A percentile compares a stretch with the other conserved stretches of the same genome.
phyloP scores from a whole-genome alignment of 2,329 filamentous ascomycete species.

The Balansia obtecta region DNA sequence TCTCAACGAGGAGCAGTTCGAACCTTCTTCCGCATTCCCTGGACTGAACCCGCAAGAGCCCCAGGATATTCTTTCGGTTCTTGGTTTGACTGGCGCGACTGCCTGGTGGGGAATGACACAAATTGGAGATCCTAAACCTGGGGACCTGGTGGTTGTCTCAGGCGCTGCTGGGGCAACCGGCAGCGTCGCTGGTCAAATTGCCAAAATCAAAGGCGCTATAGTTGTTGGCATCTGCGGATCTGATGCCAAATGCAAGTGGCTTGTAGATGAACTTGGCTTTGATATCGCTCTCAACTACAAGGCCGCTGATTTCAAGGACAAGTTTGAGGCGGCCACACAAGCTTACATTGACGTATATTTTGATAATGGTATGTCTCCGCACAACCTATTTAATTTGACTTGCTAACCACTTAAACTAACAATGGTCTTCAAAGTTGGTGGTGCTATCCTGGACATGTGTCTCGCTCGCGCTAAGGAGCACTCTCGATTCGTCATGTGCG shows the following conservation, averaged over 20 bases:
- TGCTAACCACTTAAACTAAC: too few species aligned
- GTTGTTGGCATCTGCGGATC: conserved; percentile 55
- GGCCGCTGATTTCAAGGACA: conserved; percentile 43
- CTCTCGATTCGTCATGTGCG: conserved; percentile 60
- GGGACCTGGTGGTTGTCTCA: conserved; percentile 65
- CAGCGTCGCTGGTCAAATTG: conserved; percentile 64
- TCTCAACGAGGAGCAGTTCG: conserved; percentile 36
- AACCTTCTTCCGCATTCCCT: conserved; percentile 28
- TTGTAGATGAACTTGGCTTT: conserved; percentile 52
- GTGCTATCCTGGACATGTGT: conserved; percentile 56
- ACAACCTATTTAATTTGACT: too few species aligned
- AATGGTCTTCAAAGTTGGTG: conserved; percentile 36
- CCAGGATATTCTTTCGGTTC: conserved; percentile 49
- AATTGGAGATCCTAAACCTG: conserved; percentile 53
- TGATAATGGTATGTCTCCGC: conserved; percentile 40
- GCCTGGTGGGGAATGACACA: conserved; percentile 65
- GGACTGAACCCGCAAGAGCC: conserved; percentile 20
- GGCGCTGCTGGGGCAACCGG: conserved; percentile 71
- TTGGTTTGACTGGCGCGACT: conserved; percentile 58
- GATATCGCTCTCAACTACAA: conserved; percentile 62
- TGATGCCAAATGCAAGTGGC: conserved; percentile 54
- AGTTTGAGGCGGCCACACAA: conserved; percentile 46
- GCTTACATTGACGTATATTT: conserved; percentile 57
- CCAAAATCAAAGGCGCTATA: conserved; percentile 53
- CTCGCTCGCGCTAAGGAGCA: conserved; percentile 48